Percentiles rank a stretch among this genome's conserved stretches.
These are phyloP conservation scores for Ceratobasidium sp. DNA, from an alignment of 1,284 basidiomycete genomes.

Conservation along the genomic window DNA sequence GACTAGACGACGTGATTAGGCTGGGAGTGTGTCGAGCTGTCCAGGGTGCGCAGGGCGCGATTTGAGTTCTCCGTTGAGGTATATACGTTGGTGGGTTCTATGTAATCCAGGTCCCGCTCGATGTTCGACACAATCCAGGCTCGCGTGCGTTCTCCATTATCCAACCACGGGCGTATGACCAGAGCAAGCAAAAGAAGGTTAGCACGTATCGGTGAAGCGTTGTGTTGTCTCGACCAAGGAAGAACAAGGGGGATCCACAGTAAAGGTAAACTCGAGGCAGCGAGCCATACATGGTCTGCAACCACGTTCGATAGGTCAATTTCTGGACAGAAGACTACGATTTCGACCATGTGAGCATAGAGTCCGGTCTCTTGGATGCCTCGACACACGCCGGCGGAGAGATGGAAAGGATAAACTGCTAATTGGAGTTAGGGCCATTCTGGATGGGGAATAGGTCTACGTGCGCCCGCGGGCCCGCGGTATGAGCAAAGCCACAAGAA, in stretches of 20 bases:
- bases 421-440: slow-evolving; percentile 9
- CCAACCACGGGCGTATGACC: neutral
- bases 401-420: slow-evolving; percentile 4
- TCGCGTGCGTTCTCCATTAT: too few relatives aligned
- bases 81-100: neutral
- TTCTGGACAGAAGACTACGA: neutral
- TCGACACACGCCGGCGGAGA: neutral
- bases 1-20: neutral
- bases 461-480: slow-evolving; percentile 29
- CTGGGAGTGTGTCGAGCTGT: neutral
- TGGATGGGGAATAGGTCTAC: neutral
- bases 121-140: too few relatives aligned
- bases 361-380: neutral
- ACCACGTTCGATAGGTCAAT: neutral
- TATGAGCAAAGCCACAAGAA: neutral
- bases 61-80: neutral
- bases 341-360: neutral
- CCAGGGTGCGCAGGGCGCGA: neutral
- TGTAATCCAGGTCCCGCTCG: too few relatives aligned
- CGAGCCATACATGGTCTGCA: too few relatives aligned
- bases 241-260: neutral
- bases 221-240: neutral
- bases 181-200: neutral
- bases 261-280: too few relatives aligned
- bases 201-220: neutral